phyloP scores from a whole-genome alignment of 768 basidiomycete species.

The Termitomyces sp. region DNA sequence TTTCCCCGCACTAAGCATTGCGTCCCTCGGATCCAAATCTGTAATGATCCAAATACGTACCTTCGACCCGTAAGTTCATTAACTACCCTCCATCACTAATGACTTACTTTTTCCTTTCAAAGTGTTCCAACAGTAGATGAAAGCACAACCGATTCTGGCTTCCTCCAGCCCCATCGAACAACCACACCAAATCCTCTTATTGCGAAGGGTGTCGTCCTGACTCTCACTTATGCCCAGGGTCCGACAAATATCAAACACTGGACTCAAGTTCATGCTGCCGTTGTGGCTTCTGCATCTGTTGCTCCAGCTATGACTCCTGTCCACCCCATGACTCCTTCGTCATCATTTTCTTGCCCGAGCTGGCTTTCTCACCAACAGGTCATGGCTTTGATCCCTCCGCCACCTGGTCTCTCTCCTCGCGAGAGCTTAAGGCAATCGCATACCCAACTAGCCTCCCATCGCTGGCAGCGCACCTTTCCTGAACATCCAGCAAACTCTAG shows the following conservation, averaged over 20 bases:
- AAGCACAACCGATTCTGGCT: neutral
- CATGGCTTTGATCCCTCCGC: neutral
- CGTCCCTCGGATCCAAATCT: constrained; percentile 3
- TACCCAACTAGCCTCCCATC: neutral
- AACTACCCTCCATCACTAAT: too few species aligned
- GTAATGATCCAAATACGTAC: constrained; percentile 9
- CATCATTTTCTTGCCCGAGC: too few species aligned
- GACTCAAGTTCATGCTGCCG: neutral
- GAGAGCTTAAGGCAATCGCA: neutral
- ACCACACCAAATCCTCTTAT: neutral
- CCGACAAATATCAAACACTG: neutral
- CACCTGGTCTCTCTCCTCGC: neutral
- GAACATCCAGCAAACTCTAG: neutral
- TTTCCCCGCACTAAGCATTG: constrained; percentile 2
- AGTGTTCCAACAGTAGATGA: neutral
- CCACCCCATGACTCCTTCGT: neutral
- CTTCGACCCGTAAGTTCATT: neutral
- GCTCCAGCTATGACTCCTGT: neutral
- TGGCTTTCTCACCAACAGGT: neutral
- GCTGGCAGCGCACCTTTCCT: neutral
- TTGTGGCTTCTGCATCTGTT: neutral
- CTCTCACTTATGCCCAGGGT: neutral
- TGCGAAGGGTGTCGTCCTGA: neutral
- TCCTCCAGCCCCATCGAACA: neutral
- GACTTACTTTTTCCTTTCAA: neutral